Base-by-base conservation (phyloP, 1,139 yeast genomes). In the Zygoascus hellenicus region DNA sequence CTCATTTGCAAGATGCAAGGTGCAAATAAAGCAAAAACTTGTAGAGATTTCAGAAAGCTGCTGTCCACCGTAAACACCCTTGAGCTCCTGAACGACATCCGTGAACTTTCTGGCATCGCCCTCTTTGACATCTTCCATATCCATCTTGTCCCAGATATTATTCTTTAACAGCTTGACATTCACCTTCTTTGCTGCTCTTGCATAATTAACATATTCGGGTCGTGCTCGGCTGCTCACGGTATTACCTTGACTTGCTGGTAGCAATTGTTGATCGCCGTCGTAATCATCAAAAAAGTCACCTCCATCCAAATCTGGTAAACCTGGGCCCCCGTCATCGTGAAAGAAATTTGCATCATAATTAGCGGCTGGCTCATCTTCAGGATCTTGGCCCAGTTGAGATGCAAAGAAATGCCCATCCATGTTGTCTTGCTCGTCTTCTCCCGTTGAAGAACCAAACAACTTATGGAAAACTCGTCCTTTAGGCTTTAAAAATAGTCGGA, bases 1-100 rank as follows among this genome's bases (percentile, higher is more conserved):
- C 61, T 89, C 97, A 61, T 89, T 89, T 9, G 97, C 96, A 55
- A 89, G 72, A 67, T 89, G 97, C 35, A 88, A 68, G 52, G 87
- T 68, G 60, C 96, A 86, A 51, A 88, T 86, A 60, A 88, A 89
- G 60, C 88, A 86, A 64, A 86, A 85, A 68, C 95, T 83, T 0
- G 96, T 88, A 1, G 96, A 85, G 9, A 89, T 67, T 51, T 89
- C 96, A 11, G 63, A 57, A 56, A 66, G 56, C 38, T 69, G 69
- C 40, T 63, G 62, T 10, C 60, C 56, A 5, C 62, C 58, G 52
- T 71, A 71, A 37, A 59, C 60, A 2, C 59, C 51, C 34, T 58
- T 57, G 32, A 72, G 62, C 2, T 62, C 65, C 11, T 58, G 58
- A 9, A 78, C 75, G 38, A 79, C 64, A 3, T 71, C 69, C 5